Base-by-base conservation (phyloP, 2,329 filamentous ascomycete genomes). In the Calonectria pseudoturangicola region DNA sequence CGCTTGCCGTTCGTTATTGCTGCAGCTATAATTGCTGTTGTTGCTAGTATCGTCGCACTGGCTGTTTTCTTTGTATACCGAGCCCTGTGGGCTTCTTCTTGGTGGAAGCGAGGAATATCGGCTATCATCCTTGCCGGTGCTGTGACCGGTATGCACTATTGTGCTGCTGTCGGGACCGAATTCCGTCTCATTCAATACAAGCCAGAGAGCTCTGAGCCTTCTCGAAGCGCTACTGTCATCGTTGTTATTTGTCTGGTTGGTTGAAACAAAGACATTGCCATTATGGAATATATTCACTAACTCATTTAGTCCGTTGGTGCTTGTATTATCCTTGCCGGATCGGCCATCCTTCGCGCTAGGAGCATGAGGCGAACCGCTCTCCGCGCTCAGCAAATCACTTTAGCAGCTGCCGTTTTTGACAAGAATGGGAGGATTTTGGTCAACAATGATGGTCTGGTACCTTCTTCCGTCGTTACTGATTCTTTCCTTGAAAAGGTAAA, bases 91-190 rank as follows among this genome's bases (percentile, higher is more conserved):
- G 94, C 93, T 62, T 93, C 92, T 78, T 91, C 90, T 18, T 95
- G 93, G 90, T 95, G 93, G 93, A 94, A 95, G 81, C 88, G 94
- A 71, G 84, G 89, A 12, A 78, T 92, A 2, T 94, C 92, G 73
- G 93, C 93, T 12, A 84, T 91, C 56, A 83, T 95, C 21, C 87
- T 97, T 48, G 93, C 94, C 10, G 87, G 90, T 18, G 94, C 93
- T 48, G 93, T 97, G 2, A 95, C 93, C 12, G 94, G 94, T 1
- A 97, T 97, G 95, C 95, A 97, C 84, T 97, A 94, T 93, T 93
- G 93, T 69, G 95, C 93, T 39, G 89, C 93, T 4, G 88, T 90
- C 13, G 94, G 94, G 18, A 97, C 94, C 4, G 82, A 83, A 10
- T 97, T 96, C 81, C 88, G 87, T 51, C 83, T 94, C 65, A 83